These are phyloP conservation scores for Apiospora saccharicola DNA, from an alignment of 2,329 filamentous ascomycete genomes.

Conservation along the genomic window DNA sequence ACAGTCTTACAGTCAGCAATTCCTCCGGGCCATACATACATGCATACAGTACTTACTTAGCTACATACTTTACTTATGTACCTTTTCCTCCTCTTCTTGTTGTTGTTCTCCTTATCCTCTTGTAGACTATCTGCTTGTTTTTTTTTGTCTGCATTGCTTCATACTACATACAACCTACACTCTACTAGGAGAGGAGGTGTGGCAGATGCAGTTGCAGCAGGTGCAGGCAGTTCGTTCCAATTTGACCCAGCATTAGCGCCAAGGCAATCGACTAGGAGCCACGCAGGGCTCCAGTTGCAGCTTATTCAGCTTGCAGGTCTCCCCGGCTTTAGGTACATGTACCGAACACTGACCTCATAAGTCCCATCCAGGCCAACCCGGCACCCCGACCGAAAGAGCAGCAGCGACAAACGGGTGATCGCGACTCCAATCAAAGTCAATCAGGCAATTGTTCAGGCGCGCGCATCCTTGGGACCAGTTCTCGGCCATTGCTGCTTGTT, in stretches of 20 bases:
- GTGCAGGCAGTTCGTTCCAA: neutral
- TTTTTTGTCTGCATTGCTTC: neutral
- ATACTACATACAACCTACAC: neutral
- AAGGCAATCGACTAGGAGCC: constrained; percentile 8
- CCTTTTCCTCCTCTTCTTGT: neutral
- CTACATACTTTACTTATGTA: neutral
- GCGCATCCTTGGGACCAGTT: neutral
- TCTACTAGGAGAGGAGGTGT: neutral
- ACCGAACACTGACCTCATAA: constrained; percentile 18
- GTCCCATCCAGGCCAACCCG: neutral
- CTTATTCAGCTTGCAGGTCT: constrained; percentile 19
- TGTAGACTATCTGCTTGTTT: neutral
- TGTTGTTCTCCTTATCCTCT: neutral
- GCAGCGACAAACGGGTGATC: neutral
- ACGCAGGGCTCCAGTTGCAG: constrained; percentile 10
- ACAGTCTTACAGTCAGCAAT: neutral
- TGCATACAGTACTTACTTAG: too few species aligned
- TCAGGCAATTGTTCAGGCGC: neutral
- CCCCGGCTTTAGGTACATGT: constrained; percentile 3
- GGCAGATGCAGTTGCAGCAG: constrained; percentile 13
- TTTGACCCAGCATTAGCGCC: constrained; percentile 12
- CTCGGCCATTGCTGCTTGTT: neutral
- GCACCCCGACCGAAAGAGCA: neutral
- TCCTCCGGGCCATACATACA: neutral
- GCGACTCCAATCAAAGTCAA: neutral